Evolutionary conservation across 2,329 filamentous ascomycete species (phyloP), one percentile per base, ranked within the genome.

Genomic region (Colletotrichum scovillei): DNA sequence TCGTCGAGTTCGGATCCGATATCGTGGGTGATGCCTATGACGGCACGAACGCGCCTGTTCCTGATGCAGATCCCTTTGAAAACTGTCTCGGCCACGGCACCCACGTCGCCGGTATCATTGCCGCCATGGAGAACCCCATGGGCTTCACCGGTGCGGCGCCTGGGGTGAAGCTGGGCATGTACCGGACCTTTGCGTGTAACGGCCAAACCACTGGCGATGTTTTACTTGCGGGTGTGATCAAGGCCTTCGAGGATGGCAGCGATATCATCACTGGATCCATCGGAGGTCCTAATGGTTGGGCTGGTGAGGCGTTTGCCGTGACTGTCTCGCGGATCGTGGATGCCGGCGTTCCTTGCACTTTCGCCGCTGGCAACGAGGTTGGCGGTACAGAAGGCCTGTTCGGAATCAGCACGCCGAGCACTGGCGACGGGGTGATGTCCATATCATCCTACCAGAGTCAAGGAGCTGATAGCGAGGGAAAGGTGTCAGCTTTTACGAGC

Each of bases 191-290:
- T 66, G 79, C 79, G 30, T 84, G 83, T 69, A 56, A 57, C 8
- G 82, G 80, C 6, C 57, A 35, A 12, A 75, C 80, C 2, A 75
- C 77, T 4, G 81, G 79, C 26, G 85, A 86, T 64, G 77, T 84
- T 12, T 30, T 86, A 57, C 81, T 84, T 55, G 80, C 79, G 3
- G 84, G 83, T 5, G 82, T 82, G 52, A 80, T 81, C 66, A 80
- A 78, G 69, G 85, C 86, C 0, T 84, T 81, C 62, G 81, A 84
- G 64, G 84, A 84, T 14, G 80, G 81, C 0, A 74, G 70, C 19
- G 84, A 90, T 75, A 86, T 91, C 72, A 90, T 91, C 76, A 89
- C 87, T 0, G 84, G 87, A 0, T 89, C 88, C 4, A 85, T 90
- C 32, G 87, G 88, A 9, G 83, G 83, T 0, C 76, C 84, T 0